Base-by-base conservation (phyloP, 23 red algal genomes). In the Gracilaria gracilis region DNA sequence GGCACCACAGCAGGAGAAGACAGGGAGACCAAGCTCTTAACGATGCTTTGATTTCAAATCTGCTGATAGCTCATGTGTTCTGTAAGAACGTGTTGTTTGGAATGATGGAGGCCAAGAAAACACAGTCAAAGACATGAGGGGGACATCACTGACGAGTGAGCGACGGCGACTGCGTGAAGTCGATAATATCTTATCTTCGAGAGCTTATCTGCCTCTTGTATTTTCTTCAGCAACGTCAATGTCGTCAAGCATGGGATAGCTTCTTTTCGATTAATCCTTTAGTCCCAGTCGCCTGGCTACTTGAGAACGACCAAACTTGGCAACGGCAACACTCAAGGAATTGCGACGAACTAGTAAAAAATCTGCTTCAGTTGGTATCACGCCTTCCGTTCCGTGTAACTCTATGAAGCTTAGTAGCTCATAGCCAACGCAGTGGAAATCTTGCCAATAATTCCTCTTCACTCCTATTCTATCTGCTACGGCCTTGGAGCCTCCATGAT, bases 351-450 rank as follows among this genome's bases (percentile, higher is more conserved):
- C 69, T 32, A 65, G 48, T 9, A 42, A 44, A 80, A 90, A 67
- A 39, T 90, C 86, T 39, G 35, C 39, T 46, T 80, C 86, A 27
- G 74, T 90, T 36, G 86, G 86, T 75, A 81, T 81, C 7, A 90
- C 86, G 25, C 86, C 86, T 49, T 69, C 74, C 9, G 75, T 90
- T 29, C 86, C 86, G 59, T 90, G 73, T 24, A 53, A 25, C 15
- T 79, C 74, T 29, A 90, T 81, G 44, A 90, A 90, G 42, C 39
- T 50, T 17, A 90, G 75, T 28, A 90, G 31, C 25, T 90, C 86
- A 15, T 42, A 42, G 12, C 57, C 86, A 29, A 81, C 86, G 13
- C 25, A 25, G 29, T 70, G 50, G 44, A 90, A 90, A 31, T 90
- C 54, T 54, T 90, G 71, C 71, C 74, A 81, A 61, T 80, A 80